Conservation (phyloP, 2,329 filamentous ascomycete genomes). For the Daldinia eschscholtzii region DNA sequence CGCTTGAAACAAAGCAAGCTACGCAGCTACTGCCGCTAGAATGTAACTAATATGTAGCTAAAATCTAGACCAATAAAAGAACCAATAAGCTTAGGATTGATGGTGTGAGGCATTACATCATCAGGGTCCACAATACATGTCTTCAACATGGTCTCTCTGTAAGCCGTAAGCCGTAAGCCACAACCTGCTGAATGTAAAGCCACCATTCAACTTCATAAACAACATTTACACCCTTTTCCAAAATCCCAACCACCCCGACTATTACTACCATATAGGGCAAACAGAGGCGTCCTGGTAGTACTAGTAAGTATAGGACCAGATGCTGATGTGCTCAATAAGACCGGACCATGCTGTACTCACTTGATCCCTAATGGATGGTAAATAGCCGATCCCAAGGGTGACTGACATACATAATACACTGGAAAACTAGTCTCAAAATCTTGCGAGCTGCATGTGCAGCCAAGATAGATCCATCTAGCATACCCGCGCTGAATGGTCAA, state of each 20-base stretch:
- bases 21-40: conserved; percentile 16
- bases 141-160: no score
- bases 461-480: conserved; percentile 12
- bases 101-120: neutral
- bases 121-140: neutral
- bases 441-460: conserved; percentile 13
- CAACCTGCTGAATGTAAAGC: neutral
- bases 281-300: neutral
- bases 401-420: neutral
- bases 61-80: neutral
- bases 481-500: neutral
- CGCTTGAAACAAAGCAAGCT: conserved; percentile 21
- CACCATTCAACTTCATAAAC: conserved; percentile 11
- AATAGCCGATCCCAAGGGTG: neutral
- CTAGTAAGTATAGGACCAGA: neutral
- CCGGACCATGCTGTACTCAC: neutral
- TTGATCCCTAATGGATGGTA: neutral
- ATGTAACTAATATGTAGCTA: neutral
- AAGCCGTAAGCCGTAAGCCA: neutral
- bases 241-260: neutral
- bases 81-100: neutral
- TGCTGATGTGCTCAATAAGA: neutral
- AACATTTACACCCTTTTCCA: neutral
- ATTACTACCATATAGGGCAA: neutral
- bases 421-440: conserved; percentile 13